Base-by-base conservation (phyloP, 768 basidiomycete species). In the Sutorius australiensis region DNA sequence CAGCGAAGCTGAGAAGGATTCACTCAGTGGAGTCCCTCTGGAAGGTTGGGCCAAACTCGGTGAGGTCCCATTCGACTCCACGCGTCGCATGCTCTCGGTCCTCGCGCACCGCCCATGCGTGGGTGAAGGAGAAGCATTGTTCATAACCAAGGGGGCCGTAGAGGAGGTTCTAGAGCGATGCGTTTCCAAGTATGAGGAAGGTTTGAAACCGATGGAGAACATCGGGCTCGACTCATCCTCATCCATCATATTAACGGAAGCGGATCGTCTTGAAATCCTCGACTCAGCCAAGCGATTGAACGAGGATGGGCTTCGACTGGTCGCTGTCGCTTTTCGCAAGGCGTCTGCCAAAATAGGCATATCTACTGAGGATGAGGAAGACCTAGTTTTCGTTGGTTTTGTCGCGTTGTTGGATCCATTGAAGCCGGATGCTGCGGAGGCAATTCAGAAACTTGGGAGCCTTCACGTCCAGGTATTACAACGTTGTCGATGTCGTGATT, bases 21-120 rank as follows among this genome's bases (percentile, higher is more conserved):
- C 46, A 8, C 19, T 51, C 17, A 34, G 16, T 31, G 60, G 58
- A 36, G 27, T 21, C 17, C 52, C 55, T 19, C 33, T 55, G 5
- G 61, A 60, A 0, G 42, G 46, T 6, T 71, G 68, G 71, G 51
- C 37, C 49, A 71, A 71, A 55, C 53, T 70, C 1, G 65, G 68
- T 6, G 70, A 71, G 58, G 66, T 71, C 55, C 70, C 70, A 21
- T 71, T 71, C 36, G 71, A 71, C 50, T 72, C 71, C 12, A 56
- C 71, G 6, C 68, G 71, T 43, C 70, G 71, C 36, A 62, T 71
- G 54, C 70, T 71, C 31, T 72, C 70, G 17, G 32, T 71, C 14
- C 68, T 71, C 2, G 65, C 74, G 1, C 70, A 70, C 67, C 48
- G n/a, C 17, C 34, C 44, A 19, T 57, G 53, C 39, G 31, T 21